Conservation (phyloP, 495 filamentous ascomycete genomes). For the Immersiella caudata region DNA sequence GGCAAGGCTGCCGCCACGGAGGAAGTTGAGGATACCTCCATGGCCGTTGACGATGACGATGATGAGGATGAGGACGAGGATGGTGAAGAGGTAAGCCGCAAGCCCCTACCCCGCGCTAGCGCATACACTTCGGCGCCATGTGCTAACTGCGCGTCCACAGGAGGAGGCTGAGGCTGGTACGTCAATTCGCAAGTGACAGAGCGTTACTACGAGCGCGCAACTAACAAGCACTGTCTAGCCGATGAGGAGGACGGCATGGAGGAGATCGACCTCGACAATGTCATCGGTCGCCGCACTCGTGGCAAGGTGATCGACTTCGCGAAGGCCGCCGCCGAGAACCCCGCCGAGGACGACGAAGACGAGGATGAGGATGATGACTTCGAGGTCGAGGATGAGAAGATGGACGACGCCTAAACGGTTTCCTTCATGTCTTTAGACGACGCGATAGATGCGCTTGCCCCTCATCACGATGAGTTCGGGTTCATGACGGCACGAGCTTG, state of each 20-base stretch:
- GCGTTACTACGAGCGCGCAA: slow-evolving; percentile 7
- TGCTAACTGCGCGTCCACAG: slow-evolving; percentile 29
- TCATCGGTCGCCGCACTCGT: slow-evolving; percentile 89
- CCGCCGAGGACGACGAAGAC: slow-evolving; percentile 72
- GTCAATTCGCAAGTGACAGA: slow-evolving; percentile 20
- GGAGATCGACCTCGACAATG: slow-evolving; percentile 87
- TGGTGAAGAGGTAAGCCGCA: slow-evolving; percentile 60
- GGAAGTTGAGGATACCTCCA: slow-evolving; percentile 59
- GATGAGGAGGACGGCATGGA: slow-evolving; percentile 83
- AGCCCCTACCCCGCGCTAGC: slow-evolving; percentile 1
- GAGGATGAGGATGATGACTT: slow-evolving; percentile 75
- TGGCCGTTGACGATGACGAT: slow-evolving; percentile 67
- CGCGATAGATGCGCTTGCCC: background rate
- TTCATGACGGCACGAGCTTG: slow-evolving; percentile 8
- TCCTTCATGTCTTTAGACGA: background rate
- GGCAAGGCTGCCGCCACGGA: slow-evolving; percentile 65
- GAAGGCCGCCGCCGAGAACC: slow-evolving; percentile 71
- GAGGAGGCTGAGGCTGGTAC: slow-evolving; percentile 50
- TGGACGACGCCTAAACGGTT: slow-evolving; percentile 51
- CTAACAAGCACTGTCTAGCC: slow-evolving; percentile 19
- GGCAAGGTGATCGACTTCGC: slow-evolving; percentile 80
- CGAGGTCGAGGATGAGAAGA: slow-evolving; percentile 48
- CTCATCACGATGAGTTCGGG: slow-evolving; percentile 4
- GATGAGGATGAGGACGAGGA: slow-evolving; percentile 65
- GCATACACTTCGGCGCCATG: background rate